phyloP scores from a whole-genome alignment of 164 flowering plant species.

The Amborella trichopoda region DNA sequence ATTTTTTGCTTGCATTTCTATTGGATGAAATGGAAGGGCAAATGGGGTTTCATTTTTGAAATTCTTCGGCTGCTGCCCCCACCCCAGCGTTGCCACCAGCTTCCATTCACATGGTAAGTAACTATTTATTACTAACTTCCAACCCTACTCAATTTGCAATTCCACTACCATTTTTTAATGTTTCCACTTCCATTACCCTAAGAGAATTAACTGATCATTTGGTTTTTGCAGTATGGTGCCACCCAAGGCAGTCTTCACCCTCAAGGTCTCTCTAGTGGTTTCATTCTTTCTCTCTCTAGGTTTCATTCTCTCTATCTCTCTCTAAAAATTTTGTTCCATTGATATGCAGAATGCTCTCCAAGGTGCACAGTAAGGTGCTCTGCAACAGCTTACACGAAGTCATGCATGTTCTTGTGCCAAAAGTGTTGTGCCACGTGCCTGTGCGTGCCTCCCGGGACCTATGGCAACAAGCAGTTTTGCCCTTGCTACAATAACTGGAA shows the following conservation, averaged over 20 bases:
- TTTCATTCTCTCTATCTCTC: not conserved
- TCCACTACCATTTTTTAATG: no score
- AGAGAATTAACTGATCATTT: not conserved
- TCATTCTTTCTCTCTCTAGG: not conserved
- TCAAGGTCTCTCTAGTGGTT: conserved; percentile 5
- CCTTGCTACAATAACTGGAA: conserved; percentile 23
- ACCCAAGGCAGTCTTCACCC: conserved; percentile 19
- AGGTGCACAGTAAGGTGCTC: conserved; percentile 12
- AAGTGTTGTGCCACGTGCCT: conserved; percentile 19
- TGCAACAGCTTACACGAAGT: conserved; percentile 17
- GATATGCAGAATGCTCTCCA: conserved; percentile 12
- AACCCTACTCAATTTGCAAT: no score
- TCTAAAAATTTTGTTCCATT: not conserved
- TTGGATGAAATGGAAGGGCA: no score
- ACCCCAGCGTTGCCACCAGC: no score
- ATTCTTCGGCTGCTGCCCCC: no score
- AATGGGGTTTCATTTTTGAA: no score
- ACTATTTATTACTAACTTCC: no score
- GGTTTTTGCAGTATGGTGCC: conserved; percentile 13
- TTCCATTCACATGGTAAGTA: no score
- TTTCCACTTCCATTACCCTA: no score
- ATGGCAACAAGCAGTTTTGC: conserved; percentile 20
- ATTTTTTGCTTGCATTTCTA: no score
- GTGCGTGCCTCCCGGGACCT: conserved; percentile 19
- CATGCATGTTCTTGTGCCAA: conserved; percentile 19